Percentiles rank a stretch among this genome's conserved stretches.
phyloP scores from a whole-genome alignment of 805 yeast species.

The Diddensiella santjacobensis region DNA sequence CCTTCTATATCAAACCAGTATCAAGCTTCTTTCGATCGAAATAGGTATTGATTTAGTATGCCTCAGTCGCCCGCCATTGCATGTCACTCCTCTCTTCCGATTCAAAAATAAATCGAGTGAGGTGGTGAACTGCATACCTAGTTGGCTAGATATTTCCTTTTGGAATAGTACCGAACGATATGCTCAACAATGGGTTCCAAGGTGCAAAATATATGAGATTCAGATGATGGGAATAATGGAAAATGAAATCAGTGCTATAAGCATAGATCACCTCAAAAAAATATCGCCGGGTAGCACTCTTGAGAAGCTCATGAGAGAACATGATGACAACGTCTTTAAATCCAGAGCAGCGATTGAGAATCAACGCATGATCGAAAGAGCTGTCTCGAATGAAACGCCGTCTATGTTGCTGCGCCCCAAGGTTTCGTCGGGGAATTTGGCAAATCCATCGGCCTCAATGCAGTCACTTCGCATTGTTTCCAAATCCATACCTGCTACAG shows the following conservation, averaged over 20 bases:
- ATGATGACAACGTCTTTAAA: constrained; percentile 58
- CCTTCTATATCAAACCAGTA: constrained; percentile 68
- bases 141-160: constrained; percentile 92
- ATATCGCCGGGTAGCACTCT: constrained; percentile 37
- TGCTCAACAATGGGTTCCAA: constrained; percentile 71
- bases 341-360: constrained; percentile 21
- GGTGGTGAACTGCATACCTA: constrained; percentile 69
- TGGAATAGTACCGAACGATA: constrained; percentile 59
- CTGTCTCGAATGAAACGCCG: constrained; percentile 27
- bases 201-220: constrained; percentile 88
- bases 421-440: constrained; percentile 13
- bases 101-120: constrained; percentile 34
- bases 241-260: constrained; percentile 69
- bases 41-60: constrained; percentile 86
- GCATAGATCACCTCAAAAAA: constrained; percentile 54
- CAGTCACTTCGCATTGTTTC: constrained; percentile 27
- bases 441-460: constrained; percentile 4
- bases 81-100: constrained; percentile 84
- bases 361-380: constrained; percentile 25
- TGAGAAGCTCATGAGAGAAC: constrained; percentile 59
- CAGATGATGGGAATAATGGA: constrained; percentile 99
- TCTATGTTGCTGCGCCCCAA: constrained; percentile 27
- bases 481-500: constrained; percentile 18
- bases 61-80: constrained; percentile 85
- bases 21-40: constrained; percentile 71